Base-by-base conservation (phyloP, 352 stramenopile species). In the Halophytophthora polymorphica region DNA sequence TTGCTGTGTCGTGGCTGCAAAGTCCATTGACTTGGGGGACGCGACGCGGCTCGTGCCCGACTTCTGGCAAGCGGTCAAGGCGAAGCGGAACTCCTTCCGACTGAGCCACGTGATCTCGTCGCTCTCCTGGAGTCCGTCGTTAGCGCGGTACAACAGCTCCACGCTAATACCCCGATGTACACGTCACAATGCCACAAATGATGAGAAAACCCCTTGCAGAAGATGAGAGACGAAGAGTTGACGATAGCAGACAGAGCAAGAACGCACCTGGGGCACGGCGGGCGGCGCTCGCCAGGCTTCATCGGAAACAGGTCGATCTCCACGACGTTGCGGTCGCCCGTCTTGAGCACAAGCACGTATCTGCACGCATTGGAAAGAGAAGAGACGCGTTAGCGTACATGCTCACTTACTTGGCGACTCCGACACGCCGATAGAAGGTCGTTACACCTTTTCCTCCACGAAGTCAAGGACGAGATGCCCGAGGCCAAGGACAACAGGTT, bases 231-330 rank as follows among this genome's bases (percentile, higher is more conserved):
- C 25, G 25, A 8, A 31, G 4, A 31, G 25, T 31, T 31, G 25
- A 31, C 8, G 8, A 8, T 31, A 8, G 8, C 25, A 8, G 25
- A 8, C 25, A 31, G 25, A 31, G 25, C 25, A 31, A 31, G 25
- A 31, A 45, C 45, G 36, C 56, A 91, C 75, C 58, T 73, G 7
- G 83, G 79, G 25, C 78, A 80, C 6, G 77, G 69, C 5, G 83
- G 79, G 1, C 83, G 83, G 46, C 77, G 71, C 55, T 93, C 83
- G 19, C 83, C 83, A 12, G 68, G 69, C 13, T 73, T 84, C 79
- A 93, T 90, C 14, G 67, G 63, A 48, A 93, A 95, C 14, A 95
- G 45, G 49, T 92, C 74, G 18, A 95, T 86, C 66, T 95, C 84
- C 10, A 91, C 67, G 4, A 89, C 65, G 38, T 77, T 68, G 8